phyloP scores from a whole-genome alignment of 2,329 filamentous ascomycete genomes.

The Sphaerulina musiva region DNA sequence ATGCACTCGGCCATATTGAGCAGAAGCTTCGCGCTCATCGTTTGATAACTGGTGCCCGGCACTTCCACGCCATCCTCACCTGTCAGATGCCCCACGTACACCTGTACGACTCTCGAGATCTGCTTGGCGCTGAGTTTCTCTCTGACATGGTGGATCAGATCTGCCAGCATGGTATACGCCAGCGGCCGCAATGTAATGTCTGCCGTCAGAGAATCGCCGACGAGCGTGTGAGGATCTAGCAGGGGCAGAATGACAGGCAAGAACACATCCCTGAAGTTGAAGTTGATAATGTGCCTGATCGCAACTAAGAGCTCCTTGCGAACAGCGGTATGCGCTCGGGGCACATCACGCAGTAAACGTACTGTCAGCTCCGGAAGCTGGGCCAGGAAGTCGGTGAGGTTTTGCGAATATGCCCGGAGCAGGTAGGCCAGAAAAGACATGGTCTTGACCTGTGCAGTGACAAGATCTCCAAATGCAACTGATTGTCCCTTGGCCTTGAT shows the following conservation, averaged over 20 bases:
- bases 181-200: conserved; percentile 94
- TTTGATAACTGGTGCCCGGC: conserved; percentile 96
- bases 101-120: conserved; percentile 90
- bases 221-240: conserved; percentile 85
- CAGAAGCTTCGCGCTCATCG: conserved; percentile 95
- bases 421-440: conserved; percentile 98
- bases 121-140: conserved; percentile 83
- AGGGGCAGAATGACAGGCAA: conserved; percentile 90
- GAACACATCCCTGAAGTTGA: conserved; percentile 95
- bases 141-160: conserved; percentile 93
- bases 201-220: conserved; percentile 91
- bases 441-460: conserved; percentile 96
- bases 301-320: conserved; percentile 93
- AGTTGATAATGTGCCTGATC: conserved; percentile 97
- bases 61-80: conserved; percentile 61
- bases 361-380: conserved; percentile 85
- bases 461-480: conserved; percentile 91
- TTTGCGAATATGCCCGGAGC: conserved; percentile 76
- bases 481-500: conserved; percentile 67
- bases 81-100: conserved; percentile 93
- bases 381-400: conserved; percentile 80
- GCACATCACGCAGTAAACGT: conserved; percentile 84
- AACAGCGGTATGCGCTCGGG: conserved; percentile 84
- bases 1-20: conserved; percentile 99
- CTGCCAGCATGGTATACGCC: conserved; percentile 96